phyloP scores from a whole-genome alignment of 139 green algal species.

The Chlamydomonas incerta region DNA sequence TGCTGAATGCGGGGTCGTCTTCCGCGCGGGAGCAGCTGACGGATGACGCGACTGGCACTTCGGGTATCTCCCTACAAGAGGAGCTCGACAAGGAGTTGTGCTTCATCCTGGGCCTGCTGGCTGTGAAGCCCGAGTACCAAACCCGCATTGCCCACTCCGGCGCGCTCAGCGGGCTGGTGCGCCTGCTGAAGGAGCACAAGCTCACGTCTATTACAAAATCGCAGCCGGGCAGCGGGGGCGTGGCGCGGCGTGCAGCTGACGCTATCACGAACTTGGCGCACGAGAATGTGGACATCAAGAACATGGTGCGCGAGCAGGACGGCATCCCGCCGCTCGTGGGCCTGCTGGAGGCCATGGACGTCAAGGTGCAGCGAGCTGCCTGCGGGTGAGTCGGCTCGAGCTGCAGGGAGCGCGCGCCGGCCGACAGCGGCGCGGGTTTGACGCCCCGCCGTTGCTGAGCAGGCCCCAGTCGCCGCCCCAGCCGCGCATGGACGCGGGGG shows the following conservation, averaged over 20 bases:
- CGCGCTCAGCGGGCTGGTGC: constrained; percentile 77
- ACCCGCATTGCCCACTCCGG: constrained; percentile 79
- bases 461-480: no score
- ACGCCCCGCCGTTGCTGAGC: no score
- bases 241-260: constrained; percentile 89
- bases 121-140: constrained; percentile 92
- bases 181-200: constrained; percentile 74
- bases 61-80: constrained; percentile 49
- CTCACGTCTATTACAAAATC: constrained; percentile 42
- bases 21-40: background rate
- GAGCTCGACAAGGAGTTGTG: constrained; percentile 92
- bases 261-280: constrained; percentile 97
- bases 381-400: constrained; percentile 20
- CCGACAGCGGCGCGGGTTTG: no score
- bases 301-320: constrained; percentile 81
- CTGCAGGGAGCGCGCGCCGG: no score
- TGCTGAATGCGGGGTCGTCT: constrained; percentile 57
- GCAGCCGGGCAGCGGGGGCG: constrained; percentile 55
- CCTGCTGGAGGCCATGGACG: constrained; percentile 87
- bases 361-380: constrained; percentile 90
- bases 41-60: background rate
- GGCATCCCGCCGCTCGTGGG: constrained; percentile 93
- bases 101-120: constrained; percentile 93
- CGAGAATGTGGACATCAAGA: constrained; percentile 96
- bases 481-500: no score